Evolutionary conservation across 306 rosid species (phyloP), one percentile per base, ranked within the genome.

Genomic region (Trifolium pratense): DNA sequence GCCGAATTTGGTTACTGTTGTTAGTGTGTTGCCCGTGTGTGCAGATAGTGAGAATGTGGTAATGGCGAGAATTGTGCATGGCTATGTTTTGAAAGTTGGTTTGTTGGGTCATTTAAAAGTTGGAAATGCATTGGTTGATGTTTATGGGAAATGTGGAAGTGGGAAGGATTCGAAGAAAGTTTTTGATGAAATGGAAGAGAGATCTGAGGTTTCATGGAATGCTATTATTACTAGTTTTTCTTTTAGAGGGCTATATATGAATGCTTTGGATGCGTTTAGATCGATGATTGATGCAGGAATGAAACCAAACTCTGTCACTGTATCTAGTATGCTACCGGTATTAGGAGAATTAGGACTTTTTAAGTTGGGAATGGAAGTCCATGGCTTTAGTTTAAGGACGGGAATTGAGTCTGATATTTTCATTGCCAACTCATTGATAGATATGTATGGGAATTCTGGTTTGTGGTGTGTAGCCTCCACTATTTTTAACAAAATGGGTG

Each of bases 141-240:
- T 80, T 34, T 91, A 91, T 5, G 97, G 98, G 69, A 93, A 93
- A 81, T 86, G 97, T 69, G 84, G 94, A 72, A 76, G 74, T 49
- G 89, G 52, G 85, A 73, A 74, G 74, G 92, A 87, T 78, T 84
- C 82, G 9, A 80, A 46, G 83, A 86, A 77, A 61, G 88, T 85
- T 82, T 93, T 93, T 58, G 76, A 84, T 82, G 96, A 88, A 82
- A 91, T 87, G 74, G 68, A 78, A 51, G 86, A 81, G 62, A 88
- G 78, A 70, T 89, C 83, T 80, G 96, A 85, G 80, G 92, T 93
- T 77, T 93, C 98, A 1, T 89, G 97, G 97, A 93, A 93, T 84
- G 82, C 94, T 21, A 53, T 88, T 42, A 88, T 93, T 43, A 86
- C 89, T 31, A 68, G 96, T 75, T 90, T 91, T 57, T 72, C 97